Conservation (phyloP, 192 early-diverging fungal species). For the Thamnidium elegans region DNA sequence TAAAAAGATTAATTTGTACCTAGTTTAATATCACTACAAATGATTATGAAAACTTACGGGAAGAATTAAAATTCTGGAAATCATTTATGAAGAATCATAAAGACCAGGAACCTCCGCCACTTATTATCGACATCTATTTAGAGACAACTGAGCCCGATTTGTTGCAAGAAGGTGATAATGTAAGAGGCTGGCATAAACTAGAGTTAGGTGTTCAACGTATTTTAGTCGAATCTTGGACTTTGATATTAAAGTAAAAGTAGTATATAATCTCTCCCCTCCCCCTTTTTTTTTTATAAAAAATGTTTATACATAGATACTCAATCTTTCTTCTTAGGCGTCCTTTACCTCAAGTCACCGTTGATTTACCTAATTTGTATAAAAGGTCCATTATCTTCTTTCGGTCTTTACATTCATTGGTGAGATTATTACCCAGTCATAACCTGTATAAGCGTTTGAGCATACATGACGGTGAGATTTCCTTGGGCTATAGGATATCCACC, state of each 20-base stretch:
- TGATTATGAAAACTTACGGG: conserved; percentile 70
- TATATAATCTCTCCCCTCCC: background rate
- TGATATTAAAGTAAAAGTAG: conserved; percentile 64
- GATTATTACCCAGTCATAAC: conserved; percentile 72
- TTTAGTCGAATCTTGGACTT: conserved; percentile 82
- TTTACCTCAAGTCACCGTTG: conserved; percentile 56
- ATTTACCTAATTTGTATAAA: conserved; percentile 87
- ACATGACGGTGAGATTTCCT: conserved; percentile 32
- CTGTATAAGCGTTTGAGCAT: conserved; percentile 44
- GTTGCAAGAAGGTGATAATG: background rate
- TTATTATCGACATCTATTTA: conserved; percentile 78
- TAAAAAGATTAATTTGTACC: background rate
- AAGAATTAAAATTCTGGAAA: conserved; percentile 81
- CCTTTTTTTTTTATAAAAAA: background rate
- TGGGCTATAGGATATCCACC: conserved; percentile 68
- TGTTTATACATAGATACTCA: background rate
- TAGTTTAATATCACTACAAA: conserved; percentile 84
- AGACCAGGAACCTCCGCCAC: conserved; percentile 53
- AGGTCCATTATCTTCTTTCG: conserved; percentile 90
- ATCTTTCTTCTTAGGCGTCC: conserved; percentile 36
- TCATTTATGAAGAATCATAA: conserved; percentile 44
- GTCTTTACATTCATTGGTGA: conserved; percentile 73
- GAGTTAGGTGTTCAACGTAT: conserved; percentile 33
- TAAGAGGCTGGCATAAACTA: background rate
- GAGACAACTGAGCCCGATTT: conserved; percentile 56